Evolutionary conservation across 2,329 filamentous ascomycete species (phyloP).

Genomic region (Tympanopsis confertula): DNA sequence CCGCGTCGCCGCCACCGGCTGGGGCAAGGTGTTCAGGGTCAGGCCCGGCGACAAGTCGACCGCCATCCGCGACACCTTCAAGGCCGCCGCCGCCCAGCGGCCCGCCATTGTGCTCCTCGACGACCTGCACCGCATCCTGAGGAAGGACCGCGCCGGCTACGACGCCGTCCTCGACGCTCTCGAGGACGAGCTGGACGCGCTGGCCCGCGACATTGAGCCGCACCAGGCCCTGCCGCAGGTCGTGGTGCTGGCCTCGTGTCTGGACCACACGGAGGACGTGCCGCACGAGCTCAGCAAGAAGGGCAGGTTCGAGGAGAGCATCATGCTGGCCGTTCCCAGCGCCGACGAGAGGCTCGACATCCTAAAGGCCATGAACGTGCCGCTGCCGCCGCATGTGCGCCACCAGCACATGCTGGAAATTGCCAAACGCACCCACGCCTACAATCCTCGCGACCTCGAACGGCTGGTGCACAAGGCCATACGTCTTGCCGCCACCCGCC

Average conservation of each 20-base stretch:
- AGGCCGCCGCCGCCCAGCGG: slow-evolving; percentile 53
- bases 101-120: slow-evolving; percentile 75
- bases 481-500: not conserved
- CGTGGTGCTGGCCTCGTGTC: slow-evolving; percentile 63
- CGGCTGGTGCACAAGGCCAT: slow-evolving; percentile 45
- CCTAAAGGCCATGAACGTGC: slow-evolving; percentile 43
- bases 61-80: slow-evolving; percentile 56
- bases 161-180: slow-evolving; percentile 37
- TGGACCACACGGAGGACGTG: slow-evolving; percentile 60
- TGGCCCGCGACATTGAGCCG: slow-evolving; percentile 27
- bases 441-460: slow-evolving; percentile 68
- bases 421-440: slow-evolving; percentile 73
- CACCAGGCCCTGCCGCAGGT: slow-evolving; percentile 38
- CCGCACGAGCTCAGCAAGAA: slow-evolving; percentile 55
- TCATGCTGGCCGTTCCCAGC: slow-evolving; percentile 71
- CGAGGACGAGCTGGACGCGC: slow-evolving; percentile 40
- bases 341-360: slow-evolving; percentile 62
- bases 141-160: slow-evolving; percentile 41
- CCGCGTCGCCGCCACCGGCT: slow-evolving; percentile 53
- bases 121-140: slow-evolving; percentile 59
- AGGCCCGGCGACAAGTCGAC: slow-evolving; percentile 41
- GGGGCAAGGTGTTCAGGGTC: slow-evolving; percentile 58
- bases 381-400: slow-evolving; percentile 30
- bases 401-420: slow-evolving; percentile 45
- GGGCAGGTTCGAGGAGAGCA: slow-evolving; percentile 52